phyloP scores from a whole-genome alignment of 163 green algal species.

The Volvox carteri region DNA sequence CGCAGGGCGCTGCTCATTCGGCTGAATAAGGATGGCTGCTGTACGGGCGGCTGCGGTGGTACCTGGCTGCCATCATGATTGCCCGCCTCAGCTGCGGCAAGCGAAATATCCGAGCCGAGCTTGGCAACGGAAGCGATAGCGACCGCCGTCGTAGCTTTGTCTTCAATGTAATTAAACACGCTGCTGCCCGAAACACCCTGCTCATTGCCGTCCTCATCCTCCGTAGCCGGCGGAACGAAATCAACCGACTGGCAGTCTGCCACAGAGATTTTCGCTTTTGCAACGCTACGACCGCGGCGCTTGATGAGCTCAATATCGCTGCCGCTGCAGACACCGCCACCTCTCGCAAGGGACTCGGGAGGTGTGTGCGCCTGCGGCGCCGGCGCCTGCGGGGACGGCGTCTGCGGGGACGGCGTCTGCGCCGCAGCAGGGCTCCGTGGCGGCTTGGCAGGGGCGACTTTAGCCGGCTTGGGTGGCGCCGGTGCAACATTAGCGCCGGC shows the following conservation, averaged over 20 bases:
- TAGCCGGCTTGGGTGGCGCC: background rate
- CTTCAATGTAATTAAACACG: background rate
- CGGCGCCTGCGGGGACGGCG: background rate
- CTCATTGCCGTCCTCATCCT: background rate
- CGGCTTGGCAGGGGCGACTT: too few species aligned
- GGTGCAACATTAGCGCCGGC: background rate
- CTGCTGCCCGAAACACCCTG: too few species aligned
- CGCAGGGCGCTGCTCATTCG: background rate
- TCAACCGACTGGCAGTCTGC: slow-evolving; percentile 6
- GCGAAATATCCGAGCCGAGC: background rate
- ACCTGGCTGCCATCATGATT: background rate
- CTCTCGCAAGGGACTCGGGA: background rate
- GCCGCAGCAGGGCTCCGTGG: background rate
- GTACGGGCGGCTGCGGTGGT: background rate
- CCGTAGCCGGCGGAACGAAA: background rate
- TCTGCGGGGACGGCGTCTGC: background rate
- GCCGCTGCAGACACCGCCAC: background rate
- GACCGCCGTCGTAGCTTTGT: background rate
- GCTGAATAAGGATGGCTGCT: background rate
- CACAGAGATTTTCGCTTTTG: background rate
- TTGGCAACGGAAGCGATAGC: background rate
- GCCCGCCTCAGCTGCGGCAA: background rate
- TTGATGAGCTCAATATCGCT: background rate
- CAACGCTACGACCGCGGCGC: background rate
- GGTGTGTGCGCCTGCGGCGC: background rate